Percentiles rank a stretch among this genome's conserved stretches.
Evolutionary conservation across 768 basidiomycete species (phyloP).

Genomic region (Naganishia randhawae): DNA sequence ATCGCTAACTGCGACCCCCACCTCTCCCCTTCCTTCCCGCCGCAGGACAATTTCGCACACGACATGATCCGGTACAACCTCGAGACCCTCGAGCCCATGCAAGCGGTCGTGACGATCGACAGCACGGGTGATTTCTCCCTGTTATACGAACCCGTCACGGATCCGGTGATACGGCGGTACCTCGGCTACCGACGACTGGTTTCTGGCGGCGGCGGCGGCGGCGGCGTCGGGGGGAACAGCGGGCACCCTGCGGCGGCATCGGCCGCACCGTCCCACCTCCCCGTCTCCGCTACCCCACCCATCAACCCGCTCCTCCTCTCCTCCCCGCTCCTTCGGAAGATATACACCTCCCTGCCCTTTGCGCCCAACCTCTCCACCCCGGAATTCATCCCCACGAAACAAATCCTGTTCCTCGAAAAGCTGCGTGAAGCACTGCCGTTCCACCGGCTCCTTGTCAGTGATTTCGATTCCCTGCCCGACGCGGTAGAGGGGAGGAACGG

Average conservation of each 20-base stretch:
- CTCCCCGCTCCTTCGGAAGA: conserved; percentile 56
- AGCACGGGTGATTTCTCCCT: conserved; percentile 74
- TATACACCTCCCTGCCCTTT: conserved; percentile 74
- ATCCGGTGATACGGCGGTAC: conserved; percentile 76
- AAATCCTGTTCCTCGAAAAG: conserved; percentile 75
- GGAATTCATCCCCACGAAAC: conserved; percentile 89
- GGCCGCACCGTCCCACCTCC: conserved; percentile 55
- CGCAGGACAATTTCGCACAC: conserved; percentile 91
- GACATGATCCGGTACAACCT: conserved; percentile 89
- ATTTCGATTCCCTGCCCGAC: conserved; percentile 85
- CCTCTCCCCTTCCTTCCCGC: not conserved
- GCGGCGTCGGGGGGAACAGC: too few species aligned
- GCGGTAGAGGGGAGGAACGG: conserved; percentile 71
- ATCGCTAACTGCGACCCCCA: too few species aligned
- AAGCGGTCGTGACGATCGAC: conserved; percentile 76
- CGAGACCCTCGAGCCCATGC: conserved; percentile 71
- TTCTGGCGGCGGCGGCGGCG: too few species aligned
- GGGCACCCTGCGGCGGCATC: too few species aligned
- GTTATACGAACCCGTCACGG: conserved; percentile 75
- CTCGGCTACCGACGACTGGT: conserved; percentile 60
- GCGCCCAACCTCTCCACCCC: conserved; percentile 80
- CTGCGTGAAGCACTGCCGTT: conserved; percentile 80
- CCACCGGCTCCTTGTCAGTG: conserved; percentile 88
- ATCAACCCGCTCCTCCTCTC: conserved; percentile 37
- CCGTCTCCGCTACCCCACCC: conserved; percentile 57